Base-by-base conservation (phyloP, 169 alveolate genomes). In the Cryptosporidium xiaoi region DNA sequence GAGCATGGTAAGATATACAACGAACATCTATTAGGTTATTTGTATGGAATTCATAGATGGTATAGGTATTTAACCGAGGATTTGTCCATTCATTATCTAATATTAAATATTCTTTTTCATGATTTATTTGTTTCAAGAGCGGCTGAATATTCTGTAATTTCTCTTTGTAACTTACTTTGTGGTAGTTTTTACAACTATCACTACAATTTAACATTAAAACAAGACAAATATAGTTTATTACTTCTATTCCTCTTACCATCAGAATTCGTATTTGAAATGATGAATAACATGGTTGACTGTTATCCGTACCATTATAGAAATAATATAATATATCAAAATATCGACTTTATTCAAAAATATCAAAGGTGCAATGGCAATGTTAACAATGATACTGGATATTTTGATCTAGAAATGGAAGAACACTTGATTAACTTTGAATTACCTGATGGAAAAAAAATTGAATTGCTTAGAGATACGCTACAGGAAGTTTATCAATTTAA, bases 11-110 rank as follows among this genome's bases (percentile, higher is more conserved):
- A 29, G 18, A 16, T 33, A 6, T 46, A 60, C 15, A 33, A 44
- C 46, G 12, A 62, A 31, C 56, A 77, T 33, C 24, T 77, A 33
- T 40, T 77, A 16, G 87, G 87, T 10, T 77, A 44, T 77, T 60
- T 62, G 34, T 77, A 34, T 40, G 87, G 87, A 48, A 40, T 77
- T 40, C 77, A 77, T 13, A 77, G 87, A 36, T 77, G 87, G 87
- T 77, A 44, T 20, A 56, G 40, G 46, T 77, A 77, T 60, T 15
- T 77, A 36, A 77, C 77, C 10, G 71, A 53, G 1, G 87, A 77
- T 20, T 66, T 77, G 10, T 77, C 87, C 1, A 62, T 77, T n/a
- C 87, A 77, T 20, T 34, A 60, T 12, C 48, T 62, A 34, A 10
- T 77, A 16, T 46, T 77, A 27, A 77, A 77, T 44, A 56, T 77